Base-by-base conservation (phyloP, 1,284 basidiomycete genomes). In the Lentinus polychrous region DNA sequence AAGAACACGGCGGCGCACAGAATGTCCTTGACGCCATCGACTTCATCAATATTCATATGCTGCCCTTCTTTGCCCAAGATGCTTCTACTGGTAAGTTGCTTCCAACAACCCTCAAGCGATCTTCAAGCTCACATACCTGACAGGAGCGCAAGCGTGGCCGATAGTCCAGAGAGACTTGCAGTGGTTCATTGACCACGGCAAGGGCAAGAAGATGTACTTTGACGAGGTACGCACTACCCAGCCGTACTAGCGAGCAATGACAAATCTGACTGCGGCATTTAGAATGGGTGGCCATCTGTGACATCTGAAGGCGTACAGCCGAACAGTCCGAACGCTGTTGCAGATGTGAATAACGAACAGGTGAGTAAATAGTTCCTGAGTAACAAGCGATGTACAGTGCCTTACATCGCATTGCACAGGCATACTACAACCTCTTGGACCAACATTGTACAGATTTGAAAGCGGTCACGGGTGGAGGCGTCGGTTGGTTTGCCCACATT, bases 401-500 rank as follows among this genome's bases (percentile, higher is more conserved):
- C 14, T 39, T 33, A 31, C 32, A 15, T 44, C 14, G 31, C 23
- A 11, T 35, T 18, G 24, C 42, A 53, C 53, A 83, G 73, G 75
- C 71, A 39, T 88, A 85, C 58, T 85, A 69, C 54, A 62, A 64
- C 12, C 62, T 88, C 10, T 73, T 88, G n/a, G 82, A 88, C 55
- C 59, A 66, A 3, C 72, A 81, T 49, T 88, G 86, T 56, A 56
- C 66, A 6, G 71, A 78, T 56, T 70, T 86, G 57, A 86, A 87
- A 64, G 58, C 57, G 0, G 73, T 76, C 20, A 63, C 70, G 6
- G 72, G 73, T 3, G 83, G 83, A 12, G 82, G 83, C 24, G 67
- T 88, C 18, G 87, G 86, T 10, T 89, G 86, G 86, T 90, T 90
- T 59, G 81, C 81, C 40, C 86, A 88, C 58, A 80, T 87, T 43